Conservation (phyloP, 2,329 filamentous ascomycete genomes). For the Pseudocercospora fijiensis region DNA sequence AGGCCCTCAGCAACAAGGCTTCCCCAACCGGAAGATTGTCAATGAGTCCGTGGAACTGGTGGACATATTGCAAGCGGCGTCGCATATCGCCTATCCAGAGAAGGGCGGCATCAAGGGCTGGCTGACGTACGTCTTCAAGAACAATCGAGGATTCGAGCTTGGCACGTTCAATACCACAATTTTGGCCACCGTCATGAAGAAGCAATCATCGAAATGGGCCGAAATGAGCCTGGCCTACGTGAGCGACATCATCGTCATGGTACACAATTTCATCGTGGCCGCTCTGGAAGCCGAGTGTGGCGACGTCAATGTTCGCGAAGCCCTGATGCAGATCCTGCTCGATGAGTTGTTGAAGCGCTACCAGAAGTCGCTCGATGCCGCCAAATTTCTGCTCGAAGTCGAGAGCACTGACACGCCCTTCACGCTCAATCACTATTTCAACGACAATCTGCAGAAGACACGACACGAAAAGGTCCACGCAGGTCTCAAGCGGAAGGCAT, state of each 20-base stretch:
- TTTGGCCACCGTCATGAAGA: constrained; percentile 39
- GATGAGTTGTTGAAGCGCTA: constrained; percentile 52
- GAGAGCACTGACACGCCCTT: constrained; percentile 49
- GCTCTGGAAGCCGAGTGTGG: constrained; percentile 48
- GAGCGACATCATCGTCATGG: constrained; percentile 51
- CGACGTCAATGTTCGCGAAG: constrained; percentile 45
- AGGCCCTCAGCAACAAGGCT: neutral
- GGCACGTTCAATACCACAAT: constrained; percentile 50
- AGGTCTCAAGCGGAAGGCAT: constrained; percentile 14
- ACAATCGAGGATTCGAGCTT: constrained; percentile 35
- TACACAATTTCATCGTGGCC: constrained; percentile 54
- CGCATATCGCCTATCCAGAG: constrained; percentile 40
- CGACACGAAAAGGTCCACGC: constrained; percentile 21
- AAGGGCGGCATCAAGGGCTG: constrained; percentile 1
- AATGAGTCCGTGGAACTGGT: constrained; percentile 9
- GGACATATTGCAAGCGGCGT: constrained; percentile 41
- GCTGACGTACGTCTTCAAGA: constrained; percentile 11
- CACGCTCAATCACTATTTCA: constrained; percentile 58
- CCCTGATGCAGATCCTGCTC: constrained; percentile 48
- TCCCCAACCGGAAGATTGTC: constrained; percentile 8
- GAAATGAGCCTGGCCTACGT: constrained; percentile 51
- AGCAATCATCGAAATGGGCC: constrained; percentile 49
- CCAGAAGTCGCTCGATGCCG: constrained; percentile 49
- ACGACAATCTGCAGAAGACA: constrained; percentile 45
- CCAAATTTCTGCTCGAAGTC: constrained; percentile 53